Evolutionary conservation across 306 rosid genomes (phyloP).

Genomic region (Sophora flavescens): DNA sequence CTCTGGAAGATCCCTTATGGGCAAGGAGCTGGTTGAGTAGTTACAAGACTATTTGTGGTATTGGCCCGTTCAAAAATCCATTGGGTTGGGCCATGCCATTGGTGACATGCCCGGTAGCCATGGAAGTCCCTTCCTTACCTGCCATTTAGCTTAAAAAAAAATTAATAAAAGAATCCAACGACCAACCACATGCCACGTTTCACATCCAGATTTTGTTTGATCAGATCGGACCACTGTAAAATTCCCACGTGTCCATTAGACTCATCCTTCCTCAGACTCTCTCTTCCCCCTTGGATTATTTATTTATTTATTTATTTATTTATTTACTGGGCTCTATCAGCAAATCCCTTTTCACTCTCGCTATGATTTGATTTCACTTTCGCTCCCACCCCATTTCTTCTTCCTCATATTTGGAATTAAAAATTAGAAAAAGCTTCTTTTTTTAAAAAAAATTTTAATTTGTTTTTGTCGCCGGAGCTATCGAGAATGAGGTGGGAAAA

Average conservation of each 20-base stretch:
- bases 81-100: too few species aligned
- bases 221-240: neutral
- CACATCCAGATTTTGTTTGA: neutral
- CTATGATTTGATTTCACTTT: constrained; percentile 43
- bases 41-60: too few species aligned
- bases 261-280: neutral
- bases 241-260: constrained; percentile 2
- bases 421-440: neutral
- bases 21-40: too few species aligned
- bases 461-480: constrained; percentile 28
- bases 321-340: constrained; percentile 35
- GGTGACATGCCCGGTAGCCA: too few species aligned
- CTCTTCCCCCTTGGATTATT: neutral
- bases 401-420: constrained; percentile 6
- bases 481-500: constrained; percentile 95
- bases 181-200: constrained; percentile 29
- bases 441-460: constrained; percentile 31
- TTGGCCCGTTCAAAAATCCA: too few species aligned
- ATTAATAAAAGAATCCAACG: neutral
- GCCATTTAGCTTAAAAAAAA: too few species aligned
- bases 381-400: constrained; percentile 36
- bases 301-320: neutral
- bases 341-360: constrained; percentile 38
- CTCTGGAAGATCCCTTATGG: too few species aligned
- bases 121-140: too few species aligned